Base-by-base conservation (phyloP, 768 basidiomycete species). In the Amanita brunnescens region DNA sequence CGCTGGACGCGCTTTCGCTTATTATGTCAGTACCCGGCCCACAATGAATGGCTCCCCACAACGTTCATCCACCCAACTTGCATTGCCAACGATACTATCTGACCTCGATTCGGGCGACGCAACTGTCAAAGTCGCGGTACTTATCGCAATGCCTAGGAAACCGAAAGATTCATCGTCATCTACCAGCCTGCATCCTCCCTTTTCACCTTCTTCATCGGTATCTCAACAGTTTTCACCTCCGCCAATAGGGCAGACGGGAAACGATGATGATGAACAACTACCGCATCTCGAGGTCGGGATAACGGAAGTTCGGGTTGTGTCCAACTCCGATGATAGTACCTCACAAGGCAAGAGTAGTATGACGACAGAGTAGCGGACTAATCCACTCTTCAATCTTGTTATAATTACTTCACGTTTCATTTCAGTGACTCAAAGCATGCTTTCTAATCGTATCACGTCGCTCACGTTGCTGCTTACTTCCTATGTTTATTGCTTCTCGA, bases 211-310 rank as follows among this genome's bases (percentile, higher is more conserved):
- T 2, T 48, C 52, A 6, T 52, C 54, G 2, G 14, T 55, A 6
- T 38, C 52, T 2, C 21, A 29, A 1, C 47, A 34, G 10, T 21
- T 24, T 51, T 41, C n/a, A 16, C 12, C 8, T 12, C 33, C 10
- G 3, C 21, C 51, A 29, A 29, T 32, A 14, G 24, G 38, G 44
- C 39, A 4, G 21, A 35, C n/a, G 5, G 38, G 29, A 8, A 21
- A 54, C 4, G 56, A 59, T 8, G 58, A 58, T 24, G 42, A 52
- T 16, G 61, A 61, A 6, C 50, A 61, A 16, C 54, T 69, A 9
- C 67, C 67, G 6, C 60, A 63, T 30, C 42, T 69, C 20, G 67
- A 69, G 51, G 58, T 69, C 34, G 67, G 67, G 16, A 58, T 67
- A 13, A 59, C 67, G 4, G 63, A 67, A 29, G 53, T 62, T 8